These are phyloP conservation scores for Smallanthus sonchifolius DNA, from an alignment of 129 eudicot genomes.

Conservation along the genomic window DNA sequence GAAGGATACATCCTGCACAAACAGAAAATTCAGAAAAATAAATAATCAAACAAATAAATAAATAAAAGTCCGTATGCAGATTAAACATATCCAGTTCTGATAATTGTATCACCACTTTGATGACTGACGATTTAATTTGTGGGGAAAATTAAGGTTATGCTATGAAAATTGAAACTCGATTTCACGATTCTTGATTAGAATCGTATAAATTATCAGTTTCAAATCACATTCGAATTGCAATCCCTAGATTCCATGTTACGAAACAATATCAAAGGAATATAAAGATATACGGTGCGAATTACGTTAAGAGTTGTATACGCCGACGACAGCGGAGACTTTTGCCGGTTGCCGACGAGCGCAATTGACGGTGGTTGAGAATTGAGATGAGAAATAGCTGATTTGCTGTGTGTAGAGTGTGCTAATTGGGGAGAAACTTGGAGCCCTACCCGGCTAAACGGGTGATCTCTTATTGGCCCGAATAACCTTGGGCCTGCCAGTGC, in stretches of 20 bases:
- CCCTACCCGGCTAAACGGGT: slow-evolving; percentile 26
- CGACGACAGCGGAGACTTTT: slow-evolving; percentile 10
- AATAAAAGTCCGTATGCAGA: not conserved
- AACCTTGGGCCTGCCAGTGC: slow-evolving; percentile 7
- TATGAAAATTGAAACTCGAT: slow-evolving; percentile 1
- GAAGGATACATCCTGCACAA: slow-evolving; percentile 59
- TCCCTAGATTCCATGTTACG: slow-evolving; percentile 5
- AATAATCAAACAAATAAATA: too few species aligned
- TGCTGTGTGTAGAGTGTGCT: not conserved
- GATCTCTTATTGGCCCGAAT: slow-evolving; percentile 5
- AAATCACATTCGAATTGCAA: not conserved
- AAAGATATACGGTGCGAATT: not conserved
- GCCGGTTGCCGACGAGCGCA: slow-evolving; percentile 11
- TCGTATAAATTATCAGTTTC: not conserved
- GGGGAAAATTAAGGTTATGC: not conserved
- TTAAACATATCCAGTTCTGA: slow-evolving; percentile 4
- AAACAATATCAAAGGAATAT: not conserved
- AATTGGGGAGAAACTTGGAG: slow-evolving; percentile 15
- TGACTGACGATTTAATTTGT: not conserved
- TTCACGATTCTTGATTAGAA: not conserved
- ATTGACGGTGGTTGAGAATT: slow-evolving; percentile 6
- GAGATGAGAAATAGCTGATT: not conserved
- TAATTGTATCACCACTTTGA: not conserved
- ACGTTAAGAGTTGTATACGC: not conserved
- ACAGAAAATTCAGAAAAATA: slow-evolving; percentile 1